phyloP scores from a whole-genome alignment of 345 rosid genomes.

The Erucastrum elatum region DNA sequence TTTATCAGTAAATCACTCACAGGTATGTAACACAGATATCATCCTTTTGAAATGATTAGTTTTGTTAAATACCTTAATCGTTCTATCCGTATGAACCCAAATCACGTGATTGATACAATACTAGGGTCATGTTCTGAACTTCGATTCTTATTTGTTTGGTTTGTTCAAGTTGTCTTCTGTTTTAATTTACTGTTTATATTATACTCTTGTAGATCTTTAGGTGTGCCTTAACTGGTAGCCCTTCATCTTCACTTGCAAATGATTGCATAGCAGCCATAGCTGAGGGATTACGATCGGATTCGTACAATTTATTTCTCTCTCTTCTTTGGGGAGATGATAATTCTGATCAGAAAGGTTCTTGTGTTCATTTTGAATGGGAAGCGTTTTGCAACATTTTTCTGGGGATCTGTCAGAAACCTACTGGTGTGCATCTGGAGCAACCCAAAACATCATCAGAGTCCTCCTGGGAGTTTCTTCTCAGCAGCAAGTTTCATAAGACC shows the following conservation, averaged over 20 bases:
- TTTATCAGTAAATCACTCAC: conserved; percentile 66
- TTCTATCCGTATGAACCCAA: conserved; percentile 9
- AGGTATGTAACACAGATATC: conserved; percentile 49
- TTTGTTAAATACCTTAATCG: conserved; percentile 12
- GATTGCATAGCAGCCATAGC: conserved; percentile 84
- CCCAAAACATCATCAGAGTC: conserved; percentile 40
- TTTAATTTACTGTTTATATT: conserved; percentile 18
- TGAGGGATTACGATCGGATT: conserved; percentile 72
- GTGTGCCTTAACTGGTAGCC: conserved; percentile 67
- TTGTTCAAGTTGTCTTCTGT: conserved; percentile 18
- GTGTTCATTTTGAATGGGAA: conserved; percentile 72
- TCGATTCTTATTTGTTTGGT: conserved; percentile 25
- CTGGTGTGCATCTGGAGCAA: conserved; percentile 43
- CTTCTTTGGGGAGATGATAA: conserved; percentile 84
- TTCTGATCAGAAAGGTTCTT: conserved; percentile 49
- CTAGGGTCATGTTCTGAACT: background rate
- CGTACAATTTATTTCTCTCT: conserved; percentile 69
- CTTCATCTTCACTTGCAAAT: conserved; percentile 77
- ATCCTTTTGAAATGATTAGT: conserved; percentile 19
- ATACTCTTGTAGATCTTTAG: conserved; percentile 62
- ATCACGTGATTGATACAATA: background rate
- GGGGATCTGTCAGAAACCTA: conserved; percentile 57
- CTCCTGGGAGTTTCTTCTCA: conserved; percentile 89
- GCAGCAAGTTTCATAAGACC: conserved; percentile 77
- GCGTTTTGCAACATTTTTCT: conserved; percentile 60